Evolutionary conservation across 2,329 filamentous ascomycete species (phyloP).

Genomic region (Ramularia collo-cygni): DNA sequence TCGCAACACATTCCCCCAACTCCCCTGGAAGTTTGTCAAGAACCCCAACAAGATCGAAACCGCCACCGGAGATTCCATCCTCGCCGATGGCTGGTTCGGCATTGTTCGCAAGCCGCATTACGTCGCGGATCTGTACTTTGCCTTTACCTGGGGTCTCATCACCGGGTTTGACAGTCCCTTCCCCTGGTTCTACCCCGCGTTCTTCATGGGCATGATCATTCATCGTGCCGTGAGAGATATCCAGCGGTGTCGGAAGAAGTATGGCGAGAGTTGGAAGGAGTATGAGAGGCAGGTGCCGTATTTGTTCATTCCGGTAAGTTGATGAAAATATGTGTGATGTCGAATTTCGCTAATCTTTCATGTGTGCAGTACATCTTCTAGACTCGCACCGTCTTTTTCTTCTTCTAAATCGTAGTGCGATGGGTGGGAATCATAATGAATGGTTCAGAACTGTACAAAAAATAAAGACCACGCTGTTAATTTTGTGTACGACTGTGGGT

Average conservation of each 20-base stretch:
- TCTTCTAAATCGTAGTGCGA: too few species aligned
- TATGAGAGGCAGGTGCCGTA: conserved; percentile 77
- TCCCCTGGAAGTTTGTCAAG: conserved; percentile 78
- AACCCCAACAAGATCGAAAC: conserved; percentile 75
- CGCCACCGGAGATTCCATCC: conserved; percentile 64
- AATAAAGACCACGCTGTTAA: too few species aligned
- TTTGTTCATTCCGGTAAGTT: conserved; percentile 64
- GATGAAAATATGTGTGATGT: too few species aligned
- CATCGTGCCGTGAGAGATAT: conserved; percentile 73
- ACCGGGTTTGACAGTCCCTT: conserved; percentile 75
- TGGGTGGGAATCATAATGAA: too few species aligned
- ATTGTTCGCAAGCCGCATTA: conserved; percentile 54
- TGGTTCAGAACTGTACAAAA: too few species aligned
- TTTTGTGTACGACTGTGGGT: too few species aligned
- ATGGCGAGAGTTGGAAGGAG: conserved; percentile 74
- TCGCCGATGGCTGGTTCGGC: conserved; percentile 78
- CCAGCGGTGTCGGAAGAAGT: conserved; percentile 66
- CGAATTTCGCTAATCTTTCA: conserved; percentile 10
- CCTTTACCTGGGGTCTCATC: conserved; percentile 70
- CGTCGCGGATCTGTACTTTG: conserved; percentile 72
- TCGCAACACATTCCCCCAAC: conserved; percentile 78
- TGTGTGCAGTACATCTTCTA: conserved; percentile 18
- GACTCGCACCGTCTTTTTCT: too few species aligned
- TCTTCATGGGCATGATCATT: conserved; percentile 73
- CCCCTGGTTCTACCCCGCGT: conserved; percentile 82